Evolutionary conservation across 2,329 filamentous ascomycete genomes (phyloP), one percentile per base, ranked within the genome.

Genomic region (Hypoxylon sp.): DNA sequence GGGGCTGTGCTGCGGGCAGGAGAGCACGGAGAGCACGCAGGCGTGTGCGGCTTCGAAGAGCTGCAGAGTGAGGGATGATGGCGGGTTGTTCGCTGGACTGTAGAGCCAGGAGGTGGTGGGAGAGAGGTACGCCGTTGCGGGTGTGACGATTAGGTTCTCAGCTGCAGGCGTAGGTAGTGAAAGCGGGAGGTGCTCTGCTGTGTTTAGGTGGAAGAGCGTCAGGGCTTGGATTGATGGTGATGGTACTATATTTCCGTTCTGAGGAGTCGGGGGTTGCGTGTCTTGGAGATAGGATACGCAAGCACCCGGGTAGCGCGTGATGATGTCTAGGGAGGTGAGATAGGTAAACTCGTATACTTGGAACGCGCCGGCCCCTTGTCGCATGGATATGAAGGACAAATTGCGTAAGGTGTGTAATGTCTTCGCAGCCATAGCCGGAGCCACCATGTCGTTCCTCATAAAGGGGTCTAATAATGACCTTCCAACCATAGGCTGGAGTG

Each of bases 1-100:
- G 14, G 88, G 81, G 17, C 91, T 89, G 73, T 94, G 95, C 70
- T 92, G 90, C 0, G 94, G 93, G 57, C 92, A 91, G 0, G 92
- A 92, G 50, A 97, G 88, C 3, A 93, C 90, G 1, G 95, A 90
- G 5, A 98, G 87, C 72, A 93, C 88, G 46, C 95, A 89, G 71
- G 91, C 92, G 81, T 98, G 95, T 0, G 94, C 93, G 0, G 95
- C 90, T 80, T 98, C 95, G 74, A 97, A 97, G n/a, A 97, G 81
- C 60, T 87, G 83, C 20, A 85, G 78, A 74, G 85, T 84, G 0
- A 82, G 82, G 3, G 82, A 80, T 2, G 85, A 80, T 1, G 81
- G 78, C 0, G 81, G 81, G 3, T 80, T 75, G 48, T 84, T 76
- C 48, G 68, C 61, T 3, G 71, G 68, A 13, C 72, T 68, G 17